Conservation (phyloP, 352 stramenopile species). For the Phytopythium chamaehyphon region DNA sequence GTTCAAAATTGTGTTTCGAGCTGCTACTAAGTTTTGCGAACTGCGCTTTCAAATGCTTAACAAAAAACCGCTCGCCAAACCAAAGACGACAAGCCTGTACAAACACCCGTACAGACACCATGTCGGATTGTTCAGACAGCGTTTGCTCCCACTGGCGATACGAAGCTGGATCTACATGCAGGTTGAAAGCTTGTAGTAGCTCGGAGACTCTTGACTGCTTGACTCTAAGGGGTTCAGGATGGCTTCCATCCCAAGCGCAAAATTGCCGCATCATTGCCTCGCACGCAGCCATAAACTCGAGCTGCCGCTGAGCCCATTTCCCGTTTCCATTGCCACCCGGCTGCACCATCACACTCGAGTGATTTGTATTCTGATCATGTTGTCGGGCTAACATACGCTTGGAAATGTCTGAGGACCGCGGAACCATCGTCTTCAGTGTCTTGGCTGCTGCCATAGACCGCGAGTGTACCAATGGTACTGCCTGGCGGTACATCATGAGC, state of each 20-base stretch:
- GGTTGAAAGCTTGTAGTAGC: conserved; percentile 4
- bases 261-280: conserved; percentile 45
- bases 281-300: conserved; percentile 45
- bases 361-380: too few relatives aligned
- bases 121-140: conserved; percentile 15
- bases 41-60: conserved; percentile 25
- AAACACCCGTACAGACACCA: conserved; percentile 30
- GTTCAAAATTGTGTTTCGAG: background rate
- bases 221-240: background rate
- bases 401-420: conserved; percentile 29
- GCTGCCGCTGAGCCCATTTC: conserved; percentile 5
- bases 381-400: conserved; percentile 36
- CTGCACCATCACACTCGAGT: background rate
- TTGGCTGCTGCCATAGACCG: conserved; percentile 55
- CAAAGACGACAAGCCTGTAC: conserved; percentile 46
- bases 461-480: conserved; percentile 48
- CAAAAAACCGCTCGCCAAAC: conserved; percentile 44
- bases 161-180: conserved; percentile 30
- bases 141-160: conserved; percentile 64
- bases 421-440: conserved; percentile 52
- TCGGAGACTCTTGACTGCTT: background rate
- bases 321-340: background rate
- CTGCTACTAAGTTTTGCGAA: conserved; percentile 18
- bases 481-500: conserved; percentile 47
- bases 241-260: background rate